Evolutionary conservation across 2,329 filamentous ascomycete genomes (phyloP).

Genomic region (Epichloe aotearoae): DNA sequence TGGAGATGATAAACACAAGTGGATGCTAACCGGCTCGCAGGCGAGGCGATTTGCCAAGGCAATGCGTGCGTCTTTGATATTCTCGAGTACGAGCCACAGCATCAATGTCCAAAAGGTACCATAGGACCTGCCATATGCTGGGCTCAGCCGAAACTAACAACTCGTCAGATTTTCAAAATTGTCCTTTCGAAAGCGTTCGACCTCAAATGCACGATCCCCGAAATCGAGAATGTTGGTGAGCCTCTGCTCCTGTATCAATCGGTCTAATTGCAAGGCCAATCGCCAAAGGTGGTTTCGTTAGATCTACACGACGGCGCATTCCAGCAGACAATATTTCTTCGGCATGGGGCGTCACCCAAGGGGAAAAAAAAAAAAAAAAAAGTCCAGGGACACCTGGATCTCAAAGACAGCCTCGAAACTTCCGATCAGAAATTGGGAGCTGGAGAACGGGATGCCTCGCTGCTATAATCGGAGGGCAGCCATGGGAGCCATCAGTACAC

Average conservation of each 20-base stretch:
- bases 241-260: slow-evolving; percentile 84
- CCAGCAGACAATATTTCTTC: background rate
- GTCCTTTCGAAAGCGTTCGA: slow-evolving; percentile 98
- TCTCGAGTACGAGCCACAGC: slow-evolving; percentile 96
- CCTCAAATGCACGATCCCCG: slow-evolving; percentile 95
- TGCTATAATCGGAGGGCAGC: background rate
- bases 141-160: background rate
- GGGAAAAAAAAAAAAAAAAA: background rate
- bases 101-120: slow-evolving; percentile 95
- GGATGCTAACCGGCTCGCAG: slow-evolving; percentile 28
- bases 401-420: background rate
- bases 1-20: background rate
- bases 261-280: slow-evolving; percentile 15
- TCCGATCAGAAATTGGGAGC: background rate
- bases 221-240: slow-evolving; percentile 97
- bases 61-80: slow-evolving; percentile 95
- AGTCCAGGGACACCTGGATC: background rate
- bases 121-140: background rate
- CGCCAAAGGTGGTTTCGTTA: background rate
- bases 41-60: slow-evolving; percentile 93
- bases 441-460: background rate
- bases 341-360: no score
- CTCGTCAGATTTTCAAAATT: slow-evolving; percentile 88
- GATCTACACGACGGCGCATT: background rate
- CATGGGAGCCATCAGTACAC: background rate